These are phyloP conservation scores for Globisporangium spiculum DNA, from an alignment of 352 stramenopile species.

Conservation along the genomic window DNA sequence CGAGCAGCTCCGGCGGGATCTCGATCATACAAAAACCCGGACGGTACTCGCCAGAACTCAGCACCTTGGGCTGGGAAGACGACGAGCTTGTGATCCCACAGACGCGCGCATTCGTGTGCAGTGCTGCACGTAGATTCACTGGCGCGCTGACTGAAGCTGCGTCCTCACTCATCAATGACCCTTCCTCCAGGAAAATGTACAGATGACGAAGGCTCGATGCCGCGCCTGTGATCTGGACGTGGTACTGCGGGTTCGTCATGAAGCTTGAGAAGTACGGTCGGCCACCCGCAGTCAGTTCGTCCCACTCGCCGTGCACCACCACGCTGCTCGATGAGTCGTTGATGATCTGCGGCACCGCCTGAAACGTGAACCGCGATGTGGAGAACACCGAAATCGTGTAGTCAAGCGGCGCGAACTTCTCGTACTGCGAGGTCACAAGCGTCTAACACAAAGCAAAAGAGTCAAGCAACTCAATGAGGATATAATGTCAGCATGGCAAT, in stretches of 20 bases:
- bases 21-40: slow-evolving; percentile 77
- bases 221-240: slow-evolving; percentile 31
- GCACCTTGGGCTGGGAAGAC: slow-evolving; percentile 26
- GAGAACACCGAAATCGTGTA: slow-evolving; percentile 89
- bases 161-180: slow-evolving; percentile 36
- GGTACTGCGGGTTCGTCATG: slow-evolving; percentile 80
- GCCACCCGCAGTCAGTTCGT: slow-evolving; percentile 39
- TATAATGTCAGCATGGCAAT: not conserved
- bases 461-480: not conserved
- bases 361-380: slow-evolving; percentile 66
- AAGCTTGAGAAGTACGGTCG: slow-evolving; percentile 75
- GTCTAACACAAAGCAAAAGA: slow-evolving; percentile 42
- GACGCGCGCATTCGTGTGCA: slow-evolving; percentile 46
- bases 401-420: slow-evolving; percentile 88
- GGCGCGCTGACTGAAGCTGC: slow-evolving; percentile 28
- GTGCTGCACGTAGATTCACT: slow-evolving; percentile 64
- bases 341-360: slow-evolving; percentile 44
- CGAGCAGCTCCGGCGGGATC: slow-evolving; percentile 27
- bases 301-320: slow-evolving; percentile 50
- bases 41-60: slow-evolving; percentile 77
- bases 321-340: slow-evolving; percentile 33
- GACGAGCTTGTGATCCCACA: slow-evolving; percentile 35
- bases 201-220: slow-evolving; percentile 27
- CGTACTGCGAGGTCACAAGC: slow-evolving; percentile 90
- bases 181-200: slow-evolving; percentile 62